Conservation (phyloP, 2,329 filamentous ascomycete species). For the Fusarium burgessii region DNA sequence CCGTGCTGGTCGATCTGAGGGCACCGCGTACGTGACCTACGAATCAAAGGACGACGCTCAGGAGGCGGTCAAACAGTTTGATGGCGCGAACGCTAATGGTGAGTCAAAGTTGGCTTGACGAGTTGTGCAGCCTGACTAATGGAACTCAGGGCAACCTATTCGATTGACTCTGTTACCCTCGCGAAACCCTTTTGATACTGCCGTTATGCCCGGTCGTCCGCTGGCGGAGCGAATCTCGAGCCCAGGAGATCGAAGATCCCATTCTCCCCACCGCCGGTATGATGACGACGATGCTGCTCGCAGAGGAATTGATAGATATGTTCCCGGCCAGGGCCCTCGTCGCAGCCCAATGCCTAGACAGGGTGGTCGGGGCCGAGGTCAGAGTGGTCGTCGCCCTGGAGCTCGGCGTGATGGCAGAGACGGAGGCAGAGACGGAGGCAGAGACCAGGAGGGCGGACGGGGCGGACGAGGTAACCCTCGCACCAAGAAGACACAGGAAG, state of each 20-base stretch:
- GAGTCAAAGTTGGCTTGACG: slow-evolving; percentile 25
- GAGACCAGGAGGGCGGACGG: slow-evolving; percentile 52
- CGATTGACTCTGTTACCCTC: slow-evolving; percentile 73
- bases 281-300: slow-evolving; percentile 70
- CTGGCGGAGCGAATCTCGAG: slow-evolving; percentile 71
- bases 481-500: slow-evolving; percentile 87
- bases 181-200: slow-evolving; percentile 69
- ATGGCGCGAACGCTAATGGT: slow-evolving; percentile 91
- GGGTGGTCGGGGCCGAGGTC: slow-evolving; percentile 52
- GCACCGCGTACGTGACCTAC: slow-evolving; percentile 87
- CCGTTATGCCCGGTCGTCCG: slow-evolving; percentile 66
- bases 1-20: slow-evolving; percentile 87
- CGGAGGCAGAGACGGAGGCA: slow-evolving; percentile 43
- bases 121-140: slow-evolving; percentile 13
- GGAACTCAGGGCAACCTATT: slow-evolving; percentile 77
- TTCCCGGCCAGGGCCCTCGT: slow-evolving; percentile 68
- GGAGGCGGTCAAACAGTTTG: slow-evolving; percentile 81
- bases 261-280: slow-evolving; percentile 61
- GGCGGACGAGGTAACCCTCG: slow-evolving; percentile 63
- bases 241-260: slow-evolving; percentile 69
- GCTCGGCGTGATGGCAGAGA: slow-evolving; percentile 56
- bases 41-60: slow-evolving; percentile 76
- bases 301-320: slow-evolving; percentile 81
- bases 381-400: slow-evolving; percentile 64
- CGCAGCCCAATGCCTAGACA: slow-evolving; percentile 70